Evolutionary conservation across 1,284 basidiomycete species (phyloP).

Genomic region (Trametes sp.): DNA sequence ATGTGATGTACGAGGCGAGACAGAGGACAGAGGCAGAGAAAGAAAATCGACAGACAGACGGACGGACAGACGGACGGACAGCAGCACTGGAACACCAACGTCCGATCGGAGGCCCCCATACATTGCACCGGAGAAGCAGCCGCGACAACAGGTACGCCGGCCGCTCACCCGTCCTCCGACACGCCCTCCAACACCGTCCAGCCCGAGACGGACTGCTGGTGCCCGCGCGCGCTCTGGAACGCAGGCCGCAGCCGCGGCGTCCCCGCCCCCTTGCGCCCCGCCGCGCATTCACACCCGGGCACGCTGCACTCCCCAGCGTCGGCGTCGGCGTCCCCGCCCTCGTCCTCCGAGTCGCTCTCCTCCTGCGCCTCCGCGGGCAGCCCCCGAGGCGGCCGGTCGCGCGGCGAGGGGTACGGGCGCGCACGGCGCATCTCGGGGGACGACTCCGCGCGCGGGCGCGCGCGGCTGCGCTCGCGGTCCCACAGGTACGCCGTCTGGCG

Average conservation of each 20-base stretch:
- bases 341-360: slow-evolving; percentile 7
- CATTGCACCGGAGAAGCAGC: background rate
- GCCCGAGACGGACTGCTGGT: slow-evolving; percentile 11
- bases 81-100: background rate
- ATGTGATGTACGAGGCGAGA: background rate
- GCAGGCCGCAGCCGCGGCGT: slow-evolving; percentile 27
- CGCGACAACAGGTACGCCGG: background rate
- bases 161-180: slow-evolving; percentile 20
- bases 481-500: slow-evolving; percentile 5
- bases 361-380: background rate
- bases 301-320: slow-evolving; percentile 17
- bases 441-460: slow-evolving; percentile 17
- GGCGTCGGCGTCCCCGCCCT: background rate
- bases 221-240: slow-evolving; percentile 22
- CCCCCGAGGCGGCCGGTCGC: slow-evolving; percentile 9
- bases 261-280: slow-evolving; percentile 14
- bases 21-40: background rate
- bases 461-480: background rate
- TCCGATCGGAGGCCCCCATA: background rate
- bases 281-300: slow-evolving; percentile 25
- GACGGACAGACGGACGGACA: background rate
- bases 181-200: slow-evolving; percentile 30
- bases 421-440: slow-evolving; percentile 21
- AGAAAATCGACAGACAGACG: too few relatives aligned
- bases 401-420: slow-evolving; percentile 26